Evolutionary conservation across 2,329 filamentous ascomycete species (phyloP).

Genomic region (Rutstroemia sp.): DNA sequence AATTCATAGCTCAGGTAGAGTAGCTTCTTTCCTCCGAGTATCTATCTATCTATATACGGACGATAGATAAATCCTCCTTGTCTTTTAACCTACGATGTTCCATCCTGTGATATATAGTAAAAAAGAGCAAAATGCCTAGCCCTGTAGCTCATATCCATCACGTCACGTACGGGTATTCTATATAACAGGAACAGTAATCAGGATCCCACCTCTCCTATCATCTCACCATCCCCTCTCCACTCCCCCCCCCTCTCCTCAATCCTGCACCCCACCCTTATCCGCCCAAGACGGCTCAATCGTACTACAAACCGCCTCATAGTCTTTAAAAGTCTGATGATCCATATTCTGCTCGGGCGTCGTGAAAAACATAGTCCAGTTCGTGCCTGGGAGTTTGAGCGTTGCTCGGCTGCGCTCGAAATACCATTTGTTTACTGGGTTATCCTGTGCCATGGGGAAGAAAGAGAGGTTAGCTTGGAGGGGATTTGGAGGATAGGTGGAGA

Average conservation of each 20-base stretch:
- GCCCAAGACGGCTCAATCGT: constrained; percentile 56
- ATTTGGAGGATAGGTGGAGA: not conserved
- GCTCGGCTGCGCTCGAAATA: constrained; percentile 90
- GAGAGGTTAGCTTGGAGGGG: not conserved
- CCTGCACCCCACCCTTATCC: constrained; percentile 49
- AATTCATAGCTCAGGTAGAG: too few species aligned
- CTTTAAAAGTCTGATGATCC: constrained; percentile 47
- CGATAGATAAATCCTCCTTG: too few species aligned
- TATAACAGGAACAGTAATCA: too few species aligned
- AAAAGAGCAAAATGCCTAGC: too few species aligned
- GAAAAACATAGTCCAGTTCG: constrained; percentile 98
- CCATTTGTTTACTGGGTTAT: constrained; percentile 98
- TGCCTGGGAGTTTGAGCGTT: constrained; percentile 72
- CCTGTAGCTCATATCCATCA: too few species aligned
- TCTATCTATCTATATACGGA: too few species aligned
- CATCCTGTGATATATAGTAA: too few species aligned
- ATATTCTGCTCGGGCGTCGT: constrained; percentile 63
- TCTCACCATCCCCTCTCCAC: too few species aligned
- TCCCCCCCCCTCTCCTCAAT: constrained; percentile 33
- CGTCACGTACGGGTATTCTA: too few species aligned
- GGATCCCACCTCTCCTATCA: too few species aligned
- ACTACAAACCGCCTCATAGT: constrained; percentile 72
- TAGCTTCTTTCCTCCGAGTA: too few species aligned
- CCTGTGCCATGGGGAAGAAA: constrained; percentile 35
- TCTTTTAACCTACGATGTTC: too few species aligned